Evolutionary conservation across 306 rosid species (phyloP).

Genomic region (Trichosanthes truncata): DNA sequence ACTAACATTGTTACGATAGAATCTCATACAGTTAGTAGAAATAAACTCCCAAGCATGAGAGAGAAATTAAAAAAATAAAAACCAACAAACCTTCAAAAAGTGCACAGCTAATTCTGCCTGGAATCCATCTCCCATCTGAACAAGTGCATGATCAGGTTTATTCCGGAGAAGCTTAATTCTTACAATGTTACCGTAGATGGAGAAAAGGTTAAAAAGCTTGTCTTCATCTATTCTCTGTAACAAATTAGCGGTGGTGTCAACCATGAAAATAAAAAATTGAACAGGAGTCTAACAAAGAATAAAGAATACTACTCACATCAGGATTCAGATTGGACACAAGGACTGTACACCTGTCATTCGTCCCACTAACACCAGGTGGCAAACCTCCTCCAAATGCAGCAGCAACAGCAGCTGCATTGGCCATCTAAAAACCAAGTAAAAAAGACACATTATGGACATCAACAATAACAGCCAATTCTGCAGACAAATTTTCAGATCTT

Average conservation of each 20-base stretch:
- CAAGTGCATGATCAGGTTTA: constrained; percentile 95
- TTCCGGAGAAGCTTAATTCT: constrained; percentile 91
- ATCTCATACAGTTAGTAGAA: not conserved
- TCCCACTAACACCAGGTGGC: constrained; percentile 95
- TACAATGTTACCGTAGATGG: constrained; percentile 92
- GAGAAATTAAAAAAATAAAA: constrained; percentile 3
- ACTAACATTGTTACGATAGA: not conserved
- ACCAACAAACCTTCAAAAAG: constrained; percentile 79
- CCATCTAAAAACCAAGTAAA: constrained; percentile 45
- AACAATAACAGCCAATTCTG: not conserved
- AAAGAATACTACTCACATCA: constrained; percentile 49
- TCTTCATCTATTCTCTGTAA: constrained; percentile 94
- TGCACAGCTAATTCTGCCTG: constrained; percentile 97
- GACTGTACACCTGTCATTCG: constrained; percentile 92
- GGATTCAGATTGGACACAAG: constrained; percentile 86
- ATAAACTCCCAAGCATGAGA: not conserved
- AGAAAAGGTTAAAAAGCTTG: constrained; percentile 90
- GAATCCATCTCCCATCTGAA: constrained; percentile 99
- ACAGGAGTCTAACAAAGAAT: not conserved
- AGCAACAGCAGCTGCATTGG: constrained; percentile 82
- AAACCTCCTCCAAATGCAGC: constrained; percentile 93
- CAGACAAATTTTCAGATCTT: not conserved
- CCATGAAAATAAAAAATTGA: constrained; percentile 6
- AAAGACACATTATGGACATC: not conserved
- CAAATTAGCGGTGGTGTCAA: constrained; percentile 8